phyloP scores from a whole-genome alignment of 768 basidiomycete species.

The Rubroboletus satanas region DNA sequence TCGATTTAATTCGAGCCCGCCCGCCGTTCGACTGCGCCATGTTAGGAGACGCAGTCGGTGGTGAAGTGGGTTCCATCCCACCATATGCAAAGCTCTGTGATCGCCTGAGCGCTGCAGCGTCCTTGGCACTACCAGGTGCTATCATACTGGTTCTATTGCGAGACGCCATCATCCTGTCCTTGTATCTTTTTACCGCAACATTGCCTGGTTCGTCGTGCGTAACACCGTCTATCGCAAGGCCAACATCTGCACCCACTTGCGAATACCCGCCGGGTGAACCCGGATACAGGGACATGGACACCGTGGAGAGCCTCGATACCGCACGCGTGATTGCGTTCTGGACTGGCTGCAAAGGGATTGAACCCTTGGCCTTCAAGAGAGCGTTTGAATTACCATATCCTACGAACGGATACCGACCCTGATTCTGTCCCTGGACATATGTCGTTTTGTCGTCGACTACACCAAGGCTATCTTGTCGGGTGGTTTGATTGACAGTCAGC shows the following conservation, averaged over 20 bases:
- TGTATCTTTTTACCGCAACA: slow-evolving; percentile 32
- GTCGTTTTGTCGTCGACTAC: slow-evolving; percentile 6
- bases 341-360: slow-evolving; percentile 37
- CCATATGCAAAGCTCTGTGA: slow-evolving; percentile 49
- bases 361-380: slow-evolving; percentile 24
- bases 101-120: slow-evolving; percentile 21
- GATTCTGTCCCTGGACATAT: slow-evolving; percentile 13
- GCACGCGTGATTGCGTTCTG: slow-evolving; percentile 39
- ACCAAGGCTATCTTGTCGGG: slow-evolving; percentile 5
- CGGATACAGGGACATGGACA: slow-evolving; percentile 48
- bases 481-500: slow-evolving; percentile 5
- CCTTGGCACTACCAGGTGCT: slow-evolving; percentile 18
- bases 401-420: slow-evolving; percentile 21
- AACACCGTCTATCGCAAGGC: slow-evolving; percentile 35
- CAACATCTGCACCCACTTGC: slow-evolving; percentile 27
- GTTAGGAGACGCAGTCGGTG: slow-evolving; percentile 28
- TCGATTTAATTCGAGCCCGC: slow-evolving; percentile 64
- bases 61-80: slow-evolving; percentile 48
- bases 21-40: slow-evolving; percentile 39
- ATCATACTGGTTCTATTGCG: slow-evolving; percentile 24
- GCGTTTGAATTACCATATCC: slow-evolving; percentile 23
- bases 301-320: slow-evolving; percentile 38
- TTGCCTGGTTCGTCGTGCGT: slow-evolving; percentile 42
- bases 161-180: slow-evolving; percentile 27
- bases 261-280: slow-evolving; percentile 36